phyloP scores from a whole-genome alignment of 169 alveolate species.

The Eimeria tenella region DNA sequence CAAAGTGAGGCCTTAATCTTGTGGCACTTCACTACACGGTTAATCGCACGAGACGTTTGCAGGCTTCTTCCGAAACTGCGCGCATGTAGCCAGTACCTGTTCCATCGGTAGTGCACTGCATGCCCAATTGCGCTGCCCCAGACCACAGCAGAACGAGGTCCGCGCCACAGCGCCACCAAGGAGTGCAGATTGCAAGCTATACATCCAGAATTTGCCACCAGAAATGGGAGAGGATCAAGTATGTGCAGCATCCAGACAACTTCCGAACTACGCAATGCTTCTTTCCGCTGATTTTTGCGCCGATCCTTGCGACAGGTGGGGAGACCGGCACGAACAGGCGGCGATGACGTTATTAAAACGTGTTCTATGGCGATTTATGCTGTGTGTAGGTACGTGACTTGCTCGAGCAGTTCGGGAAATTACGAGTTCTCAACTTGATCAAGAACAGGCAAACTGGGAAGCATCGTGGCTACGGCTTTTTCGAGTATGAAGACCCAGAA shows the following conservation, averaged over 20 bases:
- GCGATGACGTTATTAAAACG: too few relatives aligned
- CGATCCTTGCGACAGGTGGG: too few relatives aligned
- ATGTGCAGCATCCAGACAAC: neutral
- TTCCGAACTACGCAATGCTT: too few relatives aligned
- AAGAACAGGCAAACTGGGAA: conserved; percentile 89
- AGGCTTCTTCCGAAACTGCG: too few relatives aligned
- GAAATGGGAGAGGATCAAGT: conserved; percentile 89
- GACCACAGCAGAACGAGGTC: conserved; percentile 15
- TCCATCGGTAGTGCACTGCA: neutral
- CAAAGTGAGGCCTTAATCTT: conserved; percentile 17
- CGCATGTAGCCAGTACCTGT: too few relatives aligned
- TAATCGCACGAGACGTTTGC: too few relatives aligned
- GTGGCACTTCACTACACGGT: neutral
- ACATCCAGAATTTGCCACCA: conserved; percentile 90
- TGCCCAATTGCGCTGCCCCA: neutral
- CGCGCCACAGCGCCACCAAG: conserved; percentile 82
- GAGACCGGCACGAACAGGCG: too few relatives aligned
- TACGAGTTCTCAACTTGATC: conserved; percentile 85
- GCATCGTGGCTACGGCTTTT: conserved; percentile 91
- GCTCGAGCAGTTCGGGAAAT: conserved; percentile 89
- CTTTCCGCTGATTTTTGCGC: too few relatives aligned
- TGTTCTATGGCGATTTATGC: too few relatives aligned
- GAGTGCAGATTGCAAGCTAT: conserved; percentile 80
- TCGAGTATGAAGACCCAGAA: conserved; percentile 90
- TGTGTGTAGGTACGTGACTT: conserved; percentile 81